Evolutionary conservation across 768 basidiomycete species (phyloP), one percentile per base, ranked within the genome.

Genomic region (Chalciporus sphaerocephalus): DNA sequence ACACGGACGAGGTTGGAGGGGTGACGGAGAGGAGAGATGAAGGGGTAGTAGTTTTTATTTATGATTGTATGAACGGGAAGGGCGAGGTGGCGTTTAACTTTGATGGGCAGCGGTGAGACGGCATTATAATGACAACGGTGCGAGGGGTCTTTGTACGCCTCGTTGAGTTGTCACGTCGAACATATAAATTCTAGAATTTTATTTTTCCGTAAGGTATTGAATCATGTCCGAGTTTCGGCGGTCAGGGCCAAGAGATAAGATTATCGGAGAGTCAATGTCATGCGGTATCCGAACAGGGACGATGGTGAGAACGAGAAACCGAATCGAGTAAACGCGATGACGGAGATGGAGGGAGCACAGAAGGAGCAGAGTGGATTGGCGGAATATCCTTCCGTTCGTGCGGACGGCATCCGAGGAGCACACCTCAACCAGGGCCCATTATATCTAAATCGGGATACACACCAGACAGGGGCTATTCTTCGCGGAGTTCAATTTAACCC

Each of bases 381-480:
- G n/a, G n/a, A n/a, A n/a, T n/a, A 25, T 25, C 5, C 24, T 25
- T 10, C 5, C 10, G 15, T 13, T 2, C 13, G 30, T 32, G 15
- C 15, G n/a, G 39, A 51, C 51, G 58, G 54, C 40, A 50, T 61
- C 60, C 60, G 59, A 63, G 60, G 61, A 61, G 40, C 1, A 51
- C 36, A 28, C 39, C 13, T 18, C 21, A 44, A 34, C 9, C 42
- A 33, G 20, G 25, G 5, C 30, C 22, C 35, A 42, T 27, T 0
- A 6, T 24, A 3, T 6, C 54, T 27, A 2, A 2, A 58, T 54
- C 36, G 9, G 16, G 49, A 5, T 21, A 37, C 5, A 11, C 36
- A 21, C 13, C 10, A 22, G 4, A 25, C 12, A 35, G 36, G 38
- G 13, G 24, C 24, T 21, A 38, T 17, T 22, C 5, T 22, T 51